phyloP scores from a whole-genome alignment of 768 basidiomycete genomes.

The Psilocybe azurescens region DNA sequence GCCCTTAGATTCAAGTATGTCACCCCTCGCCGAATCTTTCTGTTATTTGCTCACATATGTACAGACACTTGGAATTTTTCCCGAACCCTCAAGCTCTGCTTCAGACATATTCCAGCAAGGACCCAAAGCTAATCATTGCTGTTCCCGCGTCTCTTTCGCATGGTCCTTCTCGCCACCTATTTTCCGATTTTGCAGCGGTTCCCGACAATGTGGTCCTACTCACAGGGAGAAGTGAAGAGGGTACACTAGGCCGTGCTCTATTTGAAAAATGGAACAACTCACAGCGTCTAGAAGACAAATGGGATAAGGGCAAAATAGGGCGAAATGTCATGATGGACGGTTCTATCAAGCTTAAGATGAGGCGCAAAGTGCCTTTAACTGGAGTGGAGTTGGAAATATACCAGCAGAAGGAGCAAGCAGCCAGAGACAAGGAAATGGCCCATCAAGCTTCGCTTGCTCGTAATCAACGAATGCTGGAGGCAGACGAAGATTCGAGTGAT shows the following conservation, averaged over 20 bases:
- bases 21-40: background rate
- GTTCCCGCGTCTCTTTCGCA: constrained; percentile 93
- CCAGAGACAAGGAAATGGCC: constrained; percentile 84
- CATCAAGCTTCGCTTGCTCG: constrained; percentile 85
- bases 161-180: constrained; percentile 86
- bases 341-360: constrained; percentile 70
- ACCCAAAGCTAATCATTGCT: constrained; percentile 93
- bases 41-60: background rate
- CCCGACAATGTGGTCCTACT: constrained; percentile 89
- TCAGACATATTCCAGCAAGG: constrained; percentile 82
- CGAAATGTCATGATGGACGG: constrained; percentile 85
- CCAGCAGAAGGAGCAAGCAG: constrained; percentile 74
- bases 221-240: constrained; percentile 79
- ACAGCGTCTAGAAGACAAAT: constrained; percentile 82
- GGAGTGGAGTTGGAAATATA: constrained; percentile 88
- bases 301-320: constrained; percentile 92
- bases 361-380: constrained; percentile 87
- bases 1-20: constrained; percentile 87
- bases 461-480: constrained; percentile 89
- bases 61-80: constrained; percentile 92
- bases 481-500: constrained; percentile 89
- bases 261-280: constrained; percentile 87
- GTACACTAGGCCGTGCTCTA: constrained; percentile 77
- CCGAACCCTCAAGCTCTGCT: constrained; percentile 79
- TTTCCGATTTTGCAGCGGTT: constrained; percentile 83